phyloP scores from a whole-genome alignment of 2,329 filamentous ascomycete genomes.

The Colletotrichum plurivorum region DNA sequence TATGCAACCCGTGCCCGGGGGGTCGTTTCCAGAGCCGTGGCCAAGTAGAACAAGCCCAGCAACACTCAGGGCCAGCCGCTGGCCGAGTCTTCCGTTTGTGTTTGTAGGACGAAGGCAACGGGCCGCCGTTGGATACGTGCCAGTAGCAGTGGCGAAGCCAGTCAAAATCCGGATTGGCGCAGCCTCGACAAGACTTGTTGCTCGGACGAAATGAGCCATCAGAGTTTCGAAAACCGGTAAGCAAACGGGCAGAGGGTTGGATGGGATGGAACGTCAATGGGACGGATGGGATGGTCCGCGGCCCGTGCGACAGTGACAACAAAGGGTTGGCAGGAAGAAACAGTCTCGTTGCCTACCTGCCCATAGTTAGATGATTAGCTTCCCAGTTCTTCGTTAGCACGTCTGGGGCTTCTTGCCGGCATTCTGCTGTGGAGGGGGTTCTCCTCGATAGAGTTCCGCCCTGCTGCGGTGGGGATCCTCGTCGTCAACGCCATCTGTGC shows the following conservation, averaged over 20 bases:
- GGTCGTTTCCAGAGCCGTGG: slow-evolving; percentile 3
- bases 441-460: neutral
- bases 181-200: slow-evolving; percentile 13
- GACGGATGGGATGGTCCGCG: slow-evolving; percentile 27
- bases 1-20: neutral
- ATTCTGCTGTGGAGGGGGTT: neutral
- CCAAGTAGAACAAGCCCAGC: slow-evolving; percentile 9
- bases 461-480: neutral
- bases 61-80: neutral
- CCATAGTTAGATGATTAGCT: neutral
- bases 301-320: slow-evolving; percentile 37
- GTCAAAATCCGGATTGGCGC: neutral
- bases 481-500: neutral
- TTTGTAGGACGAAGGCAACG: slow-evolving; percentile 19
- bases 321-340: slow-evolving; percentile 30
- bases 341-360: slow-evolving; percentile 7
- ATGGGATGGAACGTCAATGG: slow-evolving; percentile 5
- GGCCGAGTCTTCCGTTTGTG: slow-evolving; percentile 12
- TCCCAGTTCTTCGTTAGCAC: slow-evolving; percentile 13
- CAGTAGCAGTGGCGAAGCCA: neutral
- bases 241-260: slow-evolving; percentile 24
- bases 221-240: slow-evolving; percentile 25
- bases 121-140: neutral
- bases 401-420: slow-evolving; percentile 10
- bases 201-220: slow-evolving; percentile 32